Base-by-base conservation (phyloP, 2,329 filamentous ascomycete species). In the Xylogone sp. region DNA sequence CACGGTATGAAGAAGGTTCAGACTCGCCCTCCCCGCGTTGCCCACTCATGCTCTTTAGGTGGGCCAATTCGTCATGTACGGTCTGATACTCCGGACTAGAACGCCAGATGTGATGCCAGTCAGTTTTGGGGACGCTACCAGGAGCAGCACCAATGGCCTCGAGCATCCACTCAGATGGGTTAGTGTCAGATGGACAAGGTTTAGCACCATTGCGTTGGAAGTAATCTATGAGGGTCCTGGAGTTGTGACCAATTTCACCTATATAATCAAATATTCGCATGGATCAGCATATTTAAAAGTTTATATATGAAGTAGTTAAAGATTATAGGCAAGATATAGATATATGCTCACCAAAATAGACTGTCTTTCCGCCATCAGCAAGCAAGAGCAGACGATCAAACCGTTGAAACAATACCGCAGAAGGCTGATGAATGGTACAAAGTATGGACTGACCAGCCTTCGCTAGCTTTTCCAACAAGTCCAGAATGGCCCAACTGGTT, bases 401-500 rank as follows among this genome's bases (percentile, higher is more conserved):
- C 53, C 90, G 86, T 68, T 96, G 89, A 75, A 97, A 96, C 45
- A 97, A 78, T 79, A 96, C 91, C 21, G 92, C 91, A 20, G 88
- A 94, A 10, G 93, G 93, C 69, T 97, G 93, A 69, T 97, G 93
- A 53, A 97, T 97, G 1, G 93, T 97, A 71, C 91, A 96, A 13
- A 97, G 82, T 67, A 97, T 88, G 47, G 93, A 92, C 67, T 95
- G 90, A 13, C 93, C 92, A 57, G 84, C 88, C 69, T 93, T 88
- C 61, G 91, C 91, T 29, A 97, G 78, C 70, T 94, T 96, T 70
- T 95, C 86, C 42, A 97, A 79, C 27, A 97, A 82, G 65, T 91
- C 85, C 39, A 92, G 78, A 65, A 97, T 96, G 56, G 90, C 88
- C 90, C 91, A 97, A 1, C 91, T 94, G 2, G 92, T 96, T 68